Evolutionary conservation across 164 flowering plant genomes (phyloP), one percentile per base, ranked within the genome.

Genomic region (Aristolochia fimbriata): DNA sequence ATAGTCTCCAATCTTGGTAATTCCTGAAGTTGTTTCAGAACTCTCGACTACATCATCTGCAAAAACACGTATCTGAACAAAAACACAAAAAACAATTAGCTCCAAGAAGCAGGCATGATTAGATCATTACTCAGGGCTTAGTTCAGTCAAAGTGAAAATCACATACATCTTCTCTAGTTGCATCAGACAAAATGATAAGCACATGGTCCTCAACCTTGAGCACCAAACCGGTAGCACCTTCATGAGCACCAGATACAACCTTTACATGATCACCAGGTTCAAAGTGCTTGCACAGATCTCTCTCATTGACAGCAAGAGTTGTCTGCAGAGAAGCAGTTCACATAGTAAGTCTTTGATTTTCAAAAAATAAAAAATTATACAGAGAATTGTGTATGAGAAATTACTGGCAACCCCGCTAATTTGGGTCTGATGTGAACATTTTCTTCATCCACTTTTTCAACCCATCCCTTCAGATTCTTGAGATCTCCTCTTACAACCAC

Each of bases 141-240:
- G 43, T 37, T 37, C 43, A 37, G 43, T 37, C 30, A 37, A 37
- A 37, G 43, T 37, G 12, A 37, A 37, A 37, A 37, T 7, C 51
- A 71, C 96, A 77, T 76, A 93, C 98, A 76, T 88, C 79, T 73
- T 93, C 98, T 68, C 88, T 93, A 3, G 98, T 86, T 20, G 91
- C 83, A 70, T 93, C 97, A 50, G 98, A 90, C 47, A 93, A 68
- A 55, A 93, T 77, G 57, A 81, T 86, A 47, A 93, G 86, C 50
- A 84, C 87, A 69, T 90, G 98, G 54, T 91, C 86, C 68, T 90
- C 94, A 67, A 88, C 94, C 70, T 87, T 87, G 11, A 93, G 77
- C 68, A 93, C 98, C 92, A 88, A 86, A 50, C 98, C 98, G 64
- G 98, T 93, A 14, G 92, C 88, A 65, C 98, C 98, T 77, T 88